phyloP scores from a whole-genome alignment of 805 yeast species.

The Alloascoidea hylecoeti region DNA sequence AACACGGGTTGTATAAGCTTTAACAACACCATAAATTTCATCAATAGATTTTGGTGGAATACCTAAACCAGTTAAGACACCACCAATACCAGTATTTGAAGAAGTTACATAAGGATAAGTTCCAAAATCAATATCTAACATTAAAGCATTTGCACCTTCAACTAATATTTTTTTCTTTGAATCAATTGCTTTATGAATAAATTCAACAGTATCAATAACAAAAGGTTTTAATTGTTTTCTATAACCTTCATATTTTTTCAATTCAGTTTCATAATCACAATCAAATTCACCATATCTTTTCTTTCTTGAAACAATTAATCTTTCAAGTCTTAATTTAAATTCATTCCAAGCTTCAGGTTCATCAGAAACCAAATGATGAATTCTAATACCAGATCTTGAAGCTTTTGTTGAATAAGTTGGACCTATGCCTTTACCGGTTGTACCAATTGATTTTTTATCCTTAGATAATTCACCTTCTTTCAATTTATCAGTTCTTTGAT shows the following conservation, averaged over 20 bases:
- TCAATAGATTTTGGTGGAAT: slow-evolving; percentile 78
- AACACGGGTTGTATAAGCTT: slow-evolving; percentile 97
- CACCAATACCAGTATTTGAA: slow-evolving; percentile 92
- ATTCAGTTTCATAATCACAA: slow-evolving; percentile 70
- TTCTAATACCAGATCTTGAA: slow-evolving; percentile 91
- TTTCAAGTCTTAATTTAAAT: slow-evolving; percentile 63
- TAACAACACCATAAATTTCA: slow-evolving; percentile 88
- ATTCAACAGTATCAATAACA: slow-evolving; percentile 82
- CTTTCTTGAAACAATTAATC: slow-evolving; percentile 68
- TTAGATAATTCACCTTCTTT: slow-evolving; percentile 82
- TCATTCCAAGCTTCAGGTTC: slow-evolving; percentile 90
- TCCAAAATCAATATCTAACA: slow-evolving; percentile 96
- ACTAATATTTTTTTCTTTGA: slow-evolving; percentile 77
- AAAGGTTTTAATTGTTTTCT: slow-evolving; percentile 71
- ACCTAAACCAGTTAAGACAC: slow-evolving; percentile 94
- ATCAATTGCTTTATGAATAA: slow-evolving; percentile 60
- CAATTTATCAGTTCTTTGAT: slow-evolving; percentile 90
- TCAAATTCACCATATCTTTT: slow-evolving; percentile 91
- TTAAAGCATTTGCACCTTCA: slow-evolving; percentile 97
- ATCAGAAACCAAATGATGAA: slow-evolving; percentile 85
- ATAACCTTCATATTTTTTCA: slow-evolving; percentile 60
- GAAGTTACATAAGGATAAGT: slow-evolving; percentile 97
- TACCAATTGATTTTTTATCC: slow-evolving; percentile 82
- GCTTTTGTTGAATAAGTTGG: slow-evolving; percentile 97
- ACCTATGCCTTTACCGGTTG: slow-evolving; percentile 98